Base-by-base conservation (phyloP, 2,329 filamentous ascomycete genomes). In the Orbilia ellipsospora region DNA sequence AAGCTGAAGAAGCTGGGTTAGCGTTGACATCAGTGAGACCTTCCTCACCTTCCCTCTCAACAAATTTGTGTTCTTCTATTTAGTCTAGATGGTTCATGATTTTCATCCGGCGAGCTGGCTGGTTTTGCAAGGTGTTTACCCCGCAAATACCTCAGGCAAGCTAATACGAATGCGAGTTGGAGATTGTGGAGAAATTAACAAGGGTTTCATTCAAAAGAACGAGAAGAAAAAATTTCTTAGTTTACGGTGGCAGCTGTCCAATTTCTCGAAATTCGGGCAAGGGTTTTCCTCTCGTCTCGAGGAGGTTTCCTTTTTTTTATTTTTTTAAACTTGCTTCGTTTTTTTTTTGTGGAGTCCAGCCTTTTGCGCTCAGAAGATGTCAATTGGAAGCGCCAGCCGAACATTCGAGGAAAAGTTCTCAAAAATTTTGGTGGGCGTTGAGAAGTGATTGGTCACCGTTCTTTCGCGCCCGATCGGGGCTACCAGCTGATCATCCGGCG, bases 401-500 rank as follows among this genome's bases (percentile, higher is more conserved):
- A 60, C 10, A 20, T 60, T 60, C 36, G 36, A 50, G 28, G 20
- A 59, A 52, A 52, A 18, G 48, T 52, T 52, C 48, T 52, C 48
- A 51, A 51, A 31, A 31, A 8, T 23, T 51, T 16, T 16, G 7
- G 48, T 40, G 16, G 50, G 55, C 56, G 57, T 62, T 69, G 62
- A 18, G 18, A 44, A 44, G 57, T 54, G 62, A 66, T 73, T 66
- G 68, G 68, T 54, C 50, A 31, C 61, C 48, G 20, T 52, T 65
- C 15, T n/a, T 18, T 60, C 65, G 56, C 45, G 56, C 65, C 65
- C 65, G 36, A 60, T 60, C 36, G 36, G 23, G 51, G 52, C 59
- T 45, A 55, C 66, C 68, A 73, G 61, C 48, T 73, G 61, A 73
- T 73, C 68, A 55, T 59, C 26, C 40, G 23, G 2, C 44, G 57